These are phyloP conservation scores for Bryum argenteum DNA, from an alignment of 225 moss, liverwort and hornwort species.

Conservation along the genomic window DNA sequence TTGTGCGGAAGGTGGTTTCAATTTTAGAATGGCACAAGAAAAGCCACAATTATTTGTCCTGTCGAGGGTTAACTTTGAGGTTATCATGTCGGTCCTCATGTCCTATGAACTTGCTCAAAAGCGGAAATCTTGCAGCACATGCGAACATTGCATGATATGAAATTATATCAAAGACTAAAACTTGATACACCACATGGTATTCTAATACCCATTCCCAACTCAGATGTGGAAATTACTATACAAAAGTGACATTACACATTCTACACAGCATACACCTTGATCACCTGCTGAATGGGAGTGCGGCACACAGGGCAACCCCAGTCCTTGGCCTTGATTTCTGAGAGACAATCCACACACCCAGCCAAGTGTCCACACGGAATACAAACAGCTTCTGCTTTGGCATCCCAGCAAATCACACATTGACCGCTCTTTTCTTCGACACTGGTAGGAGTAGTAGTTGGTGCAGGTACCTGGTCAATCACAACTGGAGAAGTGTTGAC, in stretches of 20 bases:
- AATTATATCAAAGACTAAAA: too few relatives aligned
- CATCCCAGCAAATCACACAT: slow-evolving; percentile 98
- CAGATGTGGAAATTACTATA: too few relatives aligned
- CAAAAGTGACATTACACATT: background rate
- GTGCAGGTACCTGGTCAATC: slow-evolving; percentile 45
- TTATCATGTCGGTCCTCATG: too few relatives aligned
- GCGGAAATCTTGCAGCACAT: too few relatives aligned
- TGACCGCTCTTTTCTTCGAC: slow-evolving; percentile 64
- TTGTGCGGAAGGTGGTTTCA: too few relatives aligned
- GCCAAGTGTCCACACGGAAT: slow-evolving; percentile 96
- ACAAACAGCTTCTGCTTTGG: slow-evolving; percentile 85
- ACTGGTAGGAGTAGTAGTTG: slow-evolving; percentile 40
- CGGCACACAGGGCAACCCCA: slow-evolving; percentile 99
- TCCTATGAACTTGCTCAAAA: too few relatives aligned
- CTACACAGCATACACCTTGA: slow-evolving; percentile 93
- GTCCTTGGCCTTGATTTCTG: slow-evolving; percentile 83
- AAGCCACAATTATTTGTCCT: too few relatives aligned
- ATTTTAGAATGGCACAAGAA: too few relatives aligned
- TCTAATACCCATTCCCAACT: too few relatives aligned
- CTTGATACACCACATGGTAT: too few relatives aligned
- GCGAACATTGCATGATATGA: too few relatives aligned
- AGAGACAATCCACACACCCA: slow-evolving; percentile 87
- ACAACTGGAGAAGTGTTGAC: slow-evolving; percentile 67
- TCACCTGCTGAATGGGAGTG: slow-evolving; percentile 79
- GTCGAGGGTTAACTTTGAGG: too few relatives aligned